phyloP scores from a whole-genome alignment of 352 stramenopile genomes.

The Phytophthora tubulina region DNA sequence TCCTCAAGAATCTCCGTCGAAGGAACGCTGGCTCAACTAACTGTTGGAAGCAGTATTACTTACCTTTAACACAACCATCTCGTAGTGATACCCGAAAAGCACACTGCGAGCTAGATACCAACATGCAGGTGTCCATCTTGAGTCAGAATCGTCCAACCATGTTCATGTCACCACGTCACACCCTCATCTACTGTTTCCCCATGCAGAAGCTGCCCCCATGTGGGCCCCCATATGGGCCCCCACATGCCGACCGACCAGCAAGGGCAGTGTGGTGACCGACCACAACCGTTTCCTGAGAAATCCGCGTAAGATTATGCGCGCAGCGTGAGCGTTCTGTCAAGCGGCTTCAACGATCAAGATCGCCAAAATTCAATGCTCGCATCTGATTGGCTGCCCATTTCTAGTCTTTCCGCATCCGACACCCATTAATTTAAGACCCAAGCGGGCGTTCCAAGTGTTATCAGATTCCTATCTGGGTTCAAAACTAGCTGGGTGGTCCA shows the following conservation, averaged over 20 bases:
- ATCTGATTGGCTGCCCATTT: constrained; percentile 1
- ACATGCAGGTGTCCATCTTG: too few species aligned
- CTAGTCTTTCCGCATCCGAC: background rate
- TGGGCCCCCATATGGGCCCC: too few species aligned
- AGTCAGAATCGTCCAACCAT: too few species aligned
- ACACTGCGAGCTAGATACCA: too few species aligned
- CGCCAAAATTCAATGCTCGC: background rate
- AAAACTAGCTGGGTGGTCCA: background rate
- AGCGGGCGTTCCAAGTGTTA: background rate
- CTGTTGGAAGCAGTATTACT: too few species aligned
- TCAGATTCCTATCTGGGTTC: background rate
- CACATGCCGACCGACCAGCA: background rate
- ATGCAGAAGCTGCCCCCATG: too few species aligned
- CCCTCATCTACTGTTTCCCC: background rate
- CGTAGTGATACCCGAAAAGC: too few species aligned
- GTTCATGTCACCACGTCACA: background rate
- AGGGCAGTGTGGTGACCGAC: background rate
- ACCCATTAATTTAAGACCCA: background rate
- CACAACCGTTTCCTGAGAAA: background rate
- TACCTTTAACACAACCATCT: too few species aligned
- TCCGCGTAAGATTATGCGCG: background rate
- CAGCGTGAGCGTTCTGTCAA: background rate
- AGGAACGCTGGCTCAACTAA: too few species aligned
- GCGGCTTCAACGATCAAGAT: background rate
- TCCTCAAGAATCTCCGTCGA: too few species aligned